Evolutionary conservation across 192 early-diverging fungal genomes (phyloP), one percentile per base, ranked within the genome.

Genomic region (Coemansia sp.): DNA sequence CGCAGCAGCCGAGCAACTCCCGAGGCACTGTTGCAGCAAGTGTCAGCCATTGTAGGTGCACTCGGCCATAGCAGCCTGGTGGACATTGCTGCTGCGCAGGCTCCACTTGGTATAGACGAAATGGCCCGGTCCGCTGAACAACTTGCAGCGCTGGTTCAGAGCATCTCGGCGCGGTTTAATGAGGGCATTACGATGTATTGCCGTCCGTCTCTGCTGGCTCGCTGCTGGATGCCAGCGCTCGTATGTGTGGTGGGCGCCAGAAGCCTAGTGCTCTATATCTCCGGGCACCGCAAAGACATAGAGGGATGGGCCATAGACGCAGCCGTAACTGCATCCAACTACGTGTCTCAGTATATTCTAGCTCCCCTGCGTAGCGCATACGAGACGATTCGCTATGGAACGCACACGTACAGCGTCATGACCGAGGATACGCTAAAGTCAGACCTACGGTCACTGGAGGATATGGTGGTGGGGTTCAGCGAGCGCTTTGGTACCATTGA

Each of bases 381-480:
- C 70, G 83, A 86, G 33, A 95, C 93, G 10, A 90, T 97, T 36
- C 86, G 93, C 36, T 90, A 94, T 55, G 84, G 84, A 39, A 91
- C 94, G 52, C 79, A 87, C n/a, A 85, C 88, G 39, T 80, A 95
- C 62, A 90, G 87, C 16, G 69, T 95, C 33, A 73, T 90, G 36
- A 89, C 93, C 0, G 87, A 91, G 23, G 90, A 92, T 26, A 88
- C 88, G 3, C 69, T 97, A 33, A 72, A 70, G 21, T 87, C 91
- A 3, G 95, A 97, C 68, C 76, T 95, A 52, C 85, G 88, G 82
- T 92, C 92, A 55, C 82, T 97, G 8, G 93, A 95, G 62, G 81
- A 90, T 20, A 97, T 97, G 95, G 92, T 95, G 6, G 72, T 91
- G 21, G 84, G 88, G 1, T 97, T 94, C 86, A 93, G 85, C 73